Evolutionary conservation across 2,329 filamentous ascomycete genomes (phyloP), one percentile per base, ranked within the genome.

Genomic region (Trichophyton rubrum): DNA sequence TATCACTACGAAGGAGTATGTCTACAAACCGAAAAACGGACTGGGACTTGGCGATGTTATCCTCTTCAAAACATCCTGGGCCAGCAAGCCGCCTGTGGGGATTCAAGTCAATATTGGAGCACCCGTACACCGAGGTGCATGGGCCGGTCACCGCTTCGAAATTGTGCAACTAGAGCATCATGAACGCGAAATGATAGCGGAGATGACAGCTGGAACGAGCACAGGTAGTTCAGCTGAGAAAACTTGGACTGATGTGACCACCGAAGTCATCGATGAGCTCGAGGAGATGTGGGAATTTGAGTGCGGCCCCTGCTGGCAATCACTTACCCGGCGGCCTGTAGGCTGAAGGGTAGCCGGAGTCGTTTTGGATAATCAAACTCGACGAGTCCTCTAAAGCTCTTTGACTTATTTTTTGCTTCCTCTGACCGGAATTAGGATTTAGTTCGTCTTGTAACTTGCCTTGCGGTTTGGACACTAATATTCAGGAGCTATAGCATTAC

Each of bases 101-200:
- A 8, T 59, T 24, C 9, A 45, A 22, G n/a, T 35, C n/a, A 17
- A 20, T 6, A 6, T 20, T 1, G 20, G 9, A 4, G 47, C 15
- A 13, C 57, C 57, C n/a, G 30, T 45, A n/a, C 57, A 59, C 30
- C 57, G 57, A 7, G 57, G 57, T 33, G 9, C 30, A 7, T 59
- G 57, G 57, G 57, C 57, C 15, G 57, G 57, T 3, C 43, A 49
- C n/a, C 57, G 57, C 6, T 33, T 59, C n/a, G 57, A 59, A 24
- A 35, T 59, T 20, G 30, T 43, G 20, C 22, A 41, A 5, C 3
- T 49, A 20, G 8, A 35, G 9, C 22, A 30, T 7, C 57, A 59
- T 27, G 3, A 22, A 8, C 55, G 33, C 15, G 55, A 57, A 43
- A 43, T 43, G 11, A 41, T 24, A 9, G 15, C 20, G 2, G 35